Evolutionary conservation across 2,329 filamentous ascomycete genomes (phyloP).

Genomic region (Teratosphaeria destructans): DNA sequence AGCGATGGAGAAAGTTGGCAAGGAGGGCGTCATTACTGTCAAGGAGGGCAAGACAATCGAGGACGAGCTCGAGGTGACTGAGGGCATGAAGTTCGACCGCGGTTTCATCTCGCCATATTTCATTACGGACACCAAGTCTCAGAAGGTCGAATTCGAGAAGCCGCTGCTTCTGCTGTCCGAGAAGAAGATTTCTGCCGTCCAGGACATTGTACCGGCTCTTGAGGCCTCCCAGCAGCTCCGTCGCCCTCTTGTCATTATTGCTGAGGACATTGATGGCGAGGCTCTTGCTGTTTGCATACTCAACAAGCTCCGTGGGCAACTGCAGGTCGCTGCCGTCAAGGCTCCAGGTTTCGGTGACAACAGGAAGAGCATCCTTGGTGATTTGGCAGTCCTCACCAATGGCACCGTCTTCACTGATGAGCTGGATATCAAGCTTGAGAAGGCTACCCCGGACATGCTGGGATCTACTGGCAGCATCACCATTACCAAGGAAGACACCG

Average conservation of each 20-base stretch:
- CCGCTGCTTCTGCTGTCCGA: slow-evolving; percentile 95
- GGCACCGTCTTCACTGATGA: slow-evolving; percentile 96
- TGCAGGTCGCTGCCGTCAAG: slow-evolving; percentile 98
- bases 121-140: slow-evolving; percentile 97
- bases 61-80: slow-evolving; percentile 96
- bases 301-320: slow-evolving; percentile 99
- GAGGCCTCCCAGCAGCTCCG: slow-evolving; percentile 94
- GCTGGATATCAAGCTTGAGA: slow-evolving; percentile 98
- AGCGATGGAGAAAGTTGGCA: slow-evolving; percentile 99
- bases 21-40: slow-evolving; percentile 99
- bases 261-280: slow-evolving; percentile 98
- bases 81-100: slow-evolving; percentile 99
- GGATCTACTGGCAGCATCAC: slow-evolving; percentile 96
- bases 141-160: slow-evolving; percentile 99
- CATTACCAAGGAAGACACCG: slow-evolving; percentile 99
- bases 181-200: slow-evolving; percentile 99
- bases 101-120: slow-evolving; percentile 99
- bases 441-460: slow-evolving; percentile 90
- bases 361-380: slow-evolving; percentile 98
- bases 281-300: slow-evolving; percentile 97
- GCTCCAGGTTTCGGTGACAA: slow-evolving; percentile 99
- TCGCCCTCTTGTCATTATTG: slow-evolving; percentile 93
- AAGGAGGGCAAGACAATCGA: slow-evolving; percentile 99
- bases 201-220: slow-evolving; percentile 96
- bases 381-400: slow-evolving; percentile 91